Evolutionary conservation across 768 basidiomycete genomes (phyloP), one percentile per base, ranked within the genome.

Genomic region (Pisolithus marmoratus): DNA sequence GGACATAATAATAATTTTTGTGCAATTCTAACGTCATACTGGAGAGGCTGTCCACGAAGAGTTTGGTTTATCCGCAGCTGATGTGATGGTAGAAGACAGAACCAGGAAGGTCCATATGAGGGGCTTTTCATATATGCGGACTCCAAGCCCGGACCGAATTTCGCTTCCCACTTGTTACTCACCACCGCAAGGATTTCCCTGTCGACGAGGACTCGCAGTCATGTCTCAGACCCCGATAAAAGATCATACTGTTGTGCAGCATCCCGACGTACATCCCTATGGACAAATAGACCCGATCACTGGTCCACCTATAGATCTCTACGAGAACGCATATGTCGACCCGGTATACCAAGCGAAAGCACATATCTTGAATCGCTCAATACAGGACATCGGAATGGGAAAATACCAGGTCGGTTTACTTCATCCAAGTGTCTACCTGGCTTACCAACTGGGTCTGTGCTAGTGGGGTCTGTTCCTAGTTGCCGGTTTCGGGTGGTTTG

Each of bases 361-460:
- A 1, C 65, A 66, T 23, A 60, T 79, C 29, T 52, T 81, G 50
- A 78, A 76, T 44, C 65, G 66, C 38, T 71, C 75, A 4, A 69
- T 81, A 41, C 76, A 78, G 58, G 74, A 77, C 31, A 77, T 81
- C 19, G 79, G 79, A 2, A 81, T 81, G 77, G 80, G 79, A 6
- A 74, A 64, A 54, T 81, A 81, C 53, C 80, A 80, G 72, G 77
- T 74, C 45, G 17, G 69, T n/a, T n/a, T n/a, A 22, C 37, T 23
- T 37, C 8, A 17, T 17, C 6, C 26, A 0, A n/a, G 26, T 26
- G 8, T 4, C 17, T 22, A 2, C 31, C 24, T 27, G 4, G 37
- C 8, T 15, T 43, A 42, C n/a, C 48, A 26, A 12, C 24, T 2
- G 7, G 5, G 1, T 5, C 20, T 29, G 2, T 50, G 20, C n/a